Evolutionary conservation across 345 rosid species (phyloP).

Genomic region (Sonneratia caseolaris): DNA sequence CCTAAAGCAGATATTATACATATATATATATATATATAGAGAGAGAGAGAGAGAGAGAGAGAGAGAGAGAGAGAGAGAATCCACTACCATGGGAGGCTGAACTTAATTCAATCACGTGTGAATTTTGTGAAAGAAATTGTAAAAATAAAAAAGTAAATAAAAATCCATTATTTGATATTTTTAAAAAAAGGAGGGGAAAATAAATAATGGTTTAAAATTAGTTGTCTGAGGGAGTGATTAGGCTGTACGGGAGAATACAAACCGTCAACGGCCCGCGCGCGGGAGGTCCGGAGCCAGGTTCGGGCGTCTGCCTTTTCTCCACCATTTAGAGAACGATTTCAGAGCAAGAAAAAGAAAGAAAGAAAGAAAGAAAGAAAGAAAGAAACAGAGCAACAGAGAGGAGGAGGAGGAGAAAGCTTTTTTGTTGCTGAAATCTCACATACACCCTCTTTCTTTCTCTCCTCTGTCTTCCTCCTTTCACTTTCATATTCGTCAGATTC

Average conservation of each 20-base stretch:
- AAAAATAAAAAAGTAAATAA: too few species aligned
- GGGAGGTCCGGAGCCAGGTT: conserved; percentile 61
- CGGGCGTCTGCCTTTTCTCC: conserved; percentile 24
- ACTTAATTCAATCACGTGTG: too few species aligned
- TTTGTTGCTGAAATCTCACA: neutral
- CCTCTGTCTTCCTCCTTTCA: neutral
- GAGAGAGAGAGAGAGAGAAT: too few species aligned
- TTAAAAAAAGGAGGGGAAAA: neutral
- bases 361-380: neutral
- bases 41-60: too few species aligned
- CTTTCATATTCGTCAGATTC: neutral
- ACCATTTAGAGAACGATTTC: conserved; percentile 11
- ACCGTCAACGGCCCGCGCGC: conserved; percentile 19
- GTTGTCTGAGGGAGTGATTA: conserved; percentile 15
- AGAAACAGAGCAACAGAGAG: conserved; percentile 3
- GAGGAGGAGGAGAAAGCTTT: conserved; percentile 5
- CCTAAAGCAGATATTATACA: too few species aligned
- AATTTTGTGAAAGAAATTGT: too few species aligned
- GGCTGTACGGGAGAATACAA: conserved; percentile 8
- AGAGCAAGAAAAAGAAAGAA: neutral
- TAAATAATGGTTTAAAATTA: conserved; percentile 18
- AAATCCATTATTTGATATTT: too few species aligned
- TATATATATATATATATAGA: too few species aligned
- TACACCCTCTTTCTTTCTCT: conserved; percentile 7
- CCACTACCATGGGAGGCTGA: too few species aligned